Evolutionary conservation across 2,329 filamentous ascomycete species (phyloP).

Genomic region (Coniella vitis): DNA sequence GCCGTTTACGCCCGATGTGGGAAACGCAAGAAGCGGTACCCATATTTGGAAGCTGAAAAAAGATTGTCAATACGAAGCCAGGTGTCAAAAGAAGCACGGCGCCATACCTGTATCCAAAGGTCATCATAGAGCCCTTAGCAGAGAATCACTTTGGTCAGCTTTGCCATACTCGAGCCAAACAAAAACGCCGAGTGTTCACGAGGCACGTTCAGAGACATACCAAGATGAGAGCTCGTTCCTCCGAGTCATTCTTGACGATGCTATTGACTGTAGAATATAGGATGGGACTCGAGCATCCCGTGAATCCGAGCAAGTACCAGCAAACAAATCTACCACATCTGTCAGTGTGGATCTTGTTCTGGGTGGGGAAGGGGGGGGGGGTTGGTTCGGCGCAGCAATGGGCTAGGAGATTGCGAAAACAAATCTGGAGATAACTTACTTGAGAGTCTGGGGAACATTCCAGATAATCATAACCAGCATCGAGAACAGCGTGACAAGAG

Average conservation of each 20-base stretch:
- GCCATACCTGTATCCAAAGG: conserved; percentile 31
- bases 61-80: background rate
- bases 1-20: conserved; percentile 32
- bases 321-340: conserved; percentile 27
- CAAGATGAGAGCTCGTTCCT: conserved; percentile 34
- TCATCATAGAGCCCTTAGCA: conserved; percentile 36
- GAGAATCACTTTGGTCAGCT: background rate
- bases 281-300: conserved; percentile 33
- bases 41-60: conserved; percentile 33
- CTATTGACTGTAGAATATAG: conserved; percentile 37
- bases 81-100: background rate
- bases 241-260: conserved; percentile 32
- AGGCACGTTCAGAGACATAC: conserved; percentile 16
- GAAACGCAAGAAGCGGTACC: conserved; percentile 36
- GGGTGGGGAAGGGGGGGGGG: no score
- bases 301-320: conserved; percentile 34
- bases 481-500: conserved; percentile 34
- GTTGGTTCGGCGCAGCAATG: no score
- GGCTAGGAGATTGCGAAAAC: background rate
- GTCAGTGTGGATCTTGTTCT: background rate
- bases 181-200: no score
- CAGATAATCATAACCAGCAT: conserved; percentile 40
- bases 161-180: no score
- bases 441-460: conserved; percentile 41
- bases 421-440: conserved; percentile 25